Conservation (phyloP, 2,329 filamentous ascomycete species). For the Nothophoma quercina region DNA sequence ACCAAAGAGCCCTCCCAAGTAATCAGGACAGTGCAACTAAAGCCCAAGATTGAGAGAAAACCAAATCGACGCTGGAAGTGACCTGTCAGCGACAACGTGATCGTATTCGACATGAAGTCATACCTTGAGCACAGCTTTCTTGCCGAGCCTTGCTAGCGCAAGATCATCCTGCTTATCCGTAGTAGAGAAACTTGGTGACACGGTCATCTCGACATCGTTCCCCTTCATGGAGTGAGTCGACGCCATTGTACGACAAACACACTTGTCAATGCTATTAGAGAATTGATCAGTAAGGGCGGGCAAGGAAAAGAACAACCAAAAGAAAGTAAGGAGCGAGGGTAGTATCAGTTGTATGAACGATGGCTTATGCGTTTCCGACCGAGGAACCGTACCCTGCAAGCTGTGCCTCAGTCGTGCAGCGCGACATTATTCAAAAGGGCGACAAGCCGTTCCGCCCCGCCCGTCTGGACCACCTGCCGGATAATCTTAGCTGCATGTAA, state of each 20-base stretch:
- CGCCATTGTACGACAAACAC: slow-evolving; percentile 17
- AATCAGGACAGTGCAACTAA: slow-evolving; percentile 38
- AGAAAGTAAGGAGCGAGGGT: not conserved
- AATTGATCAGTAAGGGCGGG: not conserved
- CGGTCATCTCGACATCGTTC: slow-evolving; percentile 22
- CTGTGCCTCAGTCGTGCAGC: slow-evolving; percentile 11
- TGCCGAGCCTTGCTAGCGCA: slow-evolving; percentile 31
- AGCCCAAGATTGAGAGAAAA: slow-evolving; percentile 36
- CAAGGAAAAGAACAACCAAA: not conserved
- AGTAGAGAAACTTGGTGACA: slow-evolving; percentile 6
- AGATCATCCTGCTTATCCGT: slow-evolving; percentile 27
- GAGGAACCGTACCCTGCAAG: slow-evolving; percentile 5
- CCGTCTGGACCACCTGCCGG: slow-evolving; percentile 21
- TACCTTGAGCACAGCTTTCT: slow-evolving; percentile 36
- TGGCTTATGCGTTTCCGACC: slow-evolving; percentile 1
- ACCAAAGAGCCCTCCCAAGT: slow-evolving; percentile 40
- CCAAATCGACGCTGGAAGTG: slow-evolving; percentile 32
- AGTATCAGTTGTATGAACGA: slow-evolving; percentile 2
- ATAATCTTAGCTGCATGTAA: slow-evolving; percentile 20
- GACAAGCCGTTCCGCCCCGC: slow-evolving; percentile 3
- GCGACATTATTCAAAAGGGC: slow-evolving; percentile 1
- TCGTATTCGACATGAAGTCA: not conserved
- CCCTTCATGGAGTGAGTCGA: slow-evolving; percentile 16
- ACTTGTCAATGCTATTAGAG: no score
- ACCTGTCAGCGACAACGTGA: not conserved